phyloP scores from a whole-genome alignment of 169 alveolate species.

The Eimeria praecox region DNA sequence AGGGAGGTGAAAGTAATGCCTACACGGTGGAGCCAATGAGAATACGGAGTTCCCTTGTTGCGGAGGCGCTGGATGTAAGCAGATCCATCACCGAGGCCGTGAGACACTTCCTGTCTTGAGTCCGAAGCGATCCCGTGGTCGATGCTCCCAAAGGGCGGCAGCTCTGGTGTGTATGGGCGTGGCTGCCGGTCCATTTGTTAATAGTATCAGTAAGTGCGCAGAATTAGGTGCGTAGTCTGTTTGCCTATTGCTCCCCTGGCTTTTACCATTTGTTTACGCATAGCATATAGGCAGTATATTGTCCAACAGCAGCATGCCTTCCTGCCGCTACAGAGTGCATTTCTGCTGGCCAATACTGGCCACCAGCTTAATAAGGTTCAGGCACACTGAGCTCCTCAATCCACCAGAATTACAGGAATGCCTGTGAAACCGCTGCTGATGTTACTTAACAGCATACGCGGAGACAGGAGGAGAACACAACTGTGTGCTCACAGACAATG shows the following conservation, averaged over 20 bases:
- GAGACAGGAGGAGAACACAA: too few relatives aligned
- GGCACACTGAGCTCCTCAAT: not conserved
- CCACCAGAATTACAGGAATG: not conserved
- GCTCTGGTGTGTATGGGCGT: not conserved
- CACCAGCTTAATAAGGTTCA: not conserved
- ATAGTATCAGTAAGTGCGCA: not conserved
- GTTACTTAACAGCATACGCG: not conserved
- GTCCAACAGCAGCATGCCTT: too few relatives aligned
- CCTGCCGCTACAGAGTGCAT: too few relatives aligned
- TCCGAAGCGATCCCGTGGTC: not conserved
- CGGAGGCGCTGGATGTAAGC: not conserved
- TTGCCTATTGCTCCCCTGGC: not conserved
- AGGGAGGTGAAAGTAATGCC: not conserved
- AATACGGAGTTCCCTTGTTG: not conserved
- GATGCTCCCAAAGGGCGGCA: not conserved
- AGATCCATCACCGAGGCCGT: not conserved
- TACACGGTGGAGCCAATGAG: not conserved
- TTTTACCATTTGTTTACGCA: not conserved
- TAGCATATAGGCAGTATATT: too few relatives aligned
- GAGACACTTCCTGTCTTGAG: not conserved
- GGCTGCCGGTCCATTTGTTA: not conserved
- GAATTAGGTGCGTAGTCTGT: not conserved
- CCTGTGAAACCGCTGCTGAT: not conserved
- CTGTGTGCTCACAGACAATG: not conserved
- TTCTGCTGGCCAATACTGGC: too few relatives aligned